Percentiles rank a stretch among this genome's conserved stretches.
Conservation (phyloP, 495 filamentous ascomycete species). For the Hamigera avellanea region DNA sequence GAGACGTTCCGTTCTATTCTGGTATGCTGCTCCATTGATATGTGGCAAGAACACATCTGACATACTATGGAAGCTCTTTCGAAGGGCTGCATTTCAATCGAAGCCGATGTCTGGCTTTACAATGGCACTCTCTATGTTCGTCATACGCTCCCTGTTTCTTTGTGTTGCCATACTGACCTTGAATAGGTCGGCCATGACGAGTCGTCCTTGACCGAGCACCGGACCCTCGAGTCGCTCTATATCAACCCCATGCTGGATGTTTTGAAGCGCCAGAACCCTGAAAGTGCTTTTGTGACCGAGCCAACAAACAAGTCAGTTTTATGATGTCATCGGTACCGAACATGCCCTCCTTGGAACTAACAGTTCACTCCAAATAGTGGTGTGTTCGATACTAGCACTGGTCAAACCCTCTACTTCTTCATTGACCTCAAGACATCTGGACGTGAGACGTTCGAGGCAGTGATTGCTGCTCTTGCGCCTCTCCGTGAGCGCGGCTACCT, state of each 20-base stretch:
- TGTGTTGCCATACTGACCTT: neutral
- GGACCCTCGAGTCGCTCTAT: slow-evolving; percentile 44
- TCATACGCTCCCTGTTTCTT: too few relatives aligned
- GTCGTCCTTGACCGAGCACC: slow-evolving; percentile 34
- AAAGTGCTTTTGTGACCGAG: slow-evolving; percentile 21
- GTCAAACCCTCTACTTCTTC: slow-evolving; percentile 55
- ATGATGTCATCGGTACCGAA: neutral
- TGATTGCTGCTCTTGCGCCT: slow-evolving; percentile 51
- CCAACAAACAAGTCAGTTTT: slow-evolving; percentile 27
- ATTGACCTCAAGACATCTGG: slow-evolving; percentile 59
- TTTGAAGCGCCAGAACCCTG: slow-evolving; percentile 37
- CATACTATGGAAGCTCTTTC: slow-evolving; percentile 17
- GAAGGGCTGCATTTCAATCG: slow-evolving; percentile 58
- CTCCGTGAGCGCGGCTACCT: slow-evolving; percentile 52
- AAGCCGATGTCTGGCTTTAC: slow-evolving; percentile 84
- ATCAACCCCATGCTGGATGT: slow-evolving; percentile 44
- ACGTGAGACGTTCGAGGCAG: slow-evolving; percentile 38
- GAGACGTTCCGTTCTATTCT: slow-evolving; percentile 37
- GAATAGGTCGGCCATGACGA: slow-evolving; percentile 43
- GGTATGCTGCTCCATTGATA: slow-evolving; percentile 13
- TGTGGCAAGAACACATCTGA: slow-evolving; percentile 1
- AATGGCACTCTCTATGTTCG: slow-evolving; percentile 48
- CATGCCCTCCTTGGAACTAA: too few relatives aligned
- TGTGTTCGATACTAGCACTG: slow-evolving; percentile 37
- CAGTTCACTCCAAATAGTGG: slow-evolving; percentile 15